Base-by-base conservation (phyloP, 139 green algal species). In the Spirogloea muscicola region DNA sequence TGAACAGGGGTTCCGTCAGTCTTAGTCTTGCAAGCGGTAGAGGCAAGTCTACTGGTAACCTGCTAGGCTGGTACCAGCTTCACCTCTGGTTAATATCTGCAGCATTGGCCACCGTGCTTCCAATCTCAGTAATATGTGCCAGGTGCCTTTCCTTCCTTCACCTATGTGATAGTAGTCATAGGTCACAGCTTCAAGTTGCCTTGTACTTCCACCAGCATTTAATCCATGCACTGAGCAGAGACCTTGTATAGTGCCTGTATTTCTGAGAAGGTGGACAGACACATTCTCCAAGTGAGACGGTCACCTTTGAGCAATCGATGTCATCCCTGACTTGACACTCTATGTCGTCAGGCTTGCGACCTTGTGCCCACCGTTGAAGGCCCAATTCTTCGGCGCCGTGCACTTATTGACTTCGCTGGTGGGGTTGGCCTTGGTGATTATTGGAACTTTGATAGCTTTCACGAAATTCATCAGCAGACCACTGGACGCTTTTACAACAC, bases 301-400 rank as follows among this genome's bases (percentile, higher is more conserved):
- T 58, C 59, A 29, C 59, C 46, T 43, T 27, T 36, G 43, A 29
- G 29, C 59, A 29, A 29, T 13, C 52, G 7, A 9, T 33, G 31
- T 68, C 18, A 5, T 58, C 6, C 59, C 18, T 36, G 6, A 29
- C 18, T 36, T 68, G 33, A 5, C 18, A 51, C 25, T 6, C 59
- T 68, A 29, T 68, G 33, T 58, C 43, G 41, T 29, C 10, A 68
- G 59, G 18, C 27, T 68, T 3, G 43, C 59, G n/a, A 43, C 27
- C 3, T 31, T 68, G 13, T 31, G 42, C 6, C 59, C 59, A 29
- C 41, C 27, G 13, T 38, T 42, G 27, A 68, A 58, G 27, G 33
- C 43, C 6, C 10, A 7, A 6, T 68, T 18, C 27, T 38, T 51
- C 27, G 4, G 6, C 41, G 41, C n/a, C 37, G n/a, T 68, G 33